phyloP scores from a whole-genome alignment of 2,329 filamentous ascomycete species.

The Apiospora aurea region DNA sequence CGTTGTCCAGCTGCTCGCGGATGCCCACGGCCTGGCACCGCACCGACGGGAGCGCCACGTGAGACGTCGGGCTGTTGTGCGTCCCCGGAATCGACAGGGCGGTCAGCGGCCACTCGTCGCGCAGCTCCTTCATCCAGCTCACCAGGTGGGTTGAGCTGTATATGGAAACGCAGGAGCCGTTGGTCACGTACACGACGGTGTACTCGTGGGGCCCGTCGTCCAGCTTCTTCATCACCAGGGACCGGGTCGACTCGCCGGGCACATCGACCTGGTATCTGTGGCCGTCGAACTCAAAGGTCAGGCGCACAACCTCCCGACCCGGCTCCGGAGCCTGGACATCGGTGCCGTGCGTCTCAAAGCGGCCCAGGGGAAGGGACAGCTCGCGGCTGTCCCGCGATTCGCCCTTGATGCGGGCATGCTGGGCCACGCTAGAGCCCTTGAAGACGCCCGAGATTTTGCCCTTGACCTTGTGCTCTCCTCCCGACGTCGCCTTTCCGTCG shows the following conservation, averaged over 20 bases:
- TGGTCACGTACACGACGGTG: constrained; percentile 70
- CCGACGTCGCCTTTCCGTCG: constrained; percentile 55
- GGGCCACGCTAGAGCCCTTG: constrained; percentile 47
- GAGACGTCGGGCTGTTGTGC: constrained; percentile 89
- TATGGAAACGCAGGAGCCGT: constrained; percentile 65
- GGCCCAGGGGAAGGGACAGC: constrained; percentile 67
- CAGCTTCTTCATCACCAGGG: constrained; percentile 66
- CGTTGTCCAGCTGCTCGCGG: constrained; percentile 81
- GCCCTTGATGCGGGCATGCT: constrained; percentile 56
- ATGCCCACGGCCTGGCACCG: constrained; percentile 87
- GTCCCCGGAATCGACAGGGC: constrained; percentile 91
- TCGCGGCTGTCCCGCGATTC: constrained; percentile 68
- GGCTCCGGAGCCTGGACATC: constrained; percentile 66
- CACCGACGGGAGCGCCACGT: constrained; percentile 87
- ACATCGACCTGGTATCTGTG: constrained; percentile 77
- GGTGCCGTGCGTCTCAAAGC: constrained; percentile 72
- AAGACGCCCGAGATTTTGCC: constrained; percentile 52
- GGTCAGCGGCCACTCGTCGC: constrained; percentile 75
- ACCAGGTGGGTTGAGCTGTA: constrained; percentile 74
- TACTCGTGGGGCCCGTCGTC: constrained; percentile 58
- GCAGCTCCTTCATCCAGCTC: constrained; percentile 82
- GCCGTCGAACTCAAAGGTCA: constrained; percentile 73
- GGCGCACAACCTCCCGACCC: constrained; percentile 71
- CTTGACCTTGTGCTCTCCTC: constrained; percentile 51
- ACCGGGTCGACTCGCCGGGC: constrained; percentile 66